A percentile compares a stretch with the other conserved stretches of the same genome.
phyloP scores from a whole-genome alignment of 805 yeast genomes.

The Zygosaccharomyces lentus region DNA sequence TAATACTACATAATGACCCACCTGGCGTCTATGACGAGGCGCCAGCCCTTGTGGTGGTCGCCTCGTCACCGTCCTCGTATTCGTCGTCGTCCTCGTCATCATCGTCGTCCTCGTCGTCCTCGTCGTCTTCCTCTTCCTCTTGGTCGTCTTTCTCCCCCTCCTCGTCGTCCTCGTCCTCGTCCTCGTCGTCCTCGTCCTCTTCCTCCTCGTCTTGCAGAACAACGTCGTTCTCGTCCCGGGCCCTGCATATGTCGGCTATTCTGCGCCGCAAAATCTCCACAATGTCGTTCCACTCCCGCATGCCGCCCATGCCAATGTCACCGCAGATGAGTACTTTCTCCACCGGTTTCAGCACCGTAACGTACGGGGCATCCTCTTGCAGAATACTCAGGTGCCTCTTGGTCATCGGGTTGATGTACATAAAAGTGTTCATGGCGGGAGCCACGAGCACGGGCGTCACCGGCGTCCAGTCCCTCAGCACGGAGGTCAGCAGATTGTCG shows the following conservation, averaged over 20 bases:
- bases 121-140: slow-evolving; percentile 22
- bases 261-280: slow-evolving; percentile 52
- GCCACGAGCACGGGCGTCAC: slow-evolving; percentile 68
- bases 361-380: slow-evolving; percentile 68
- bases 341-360: slow-evolving; percentile 70
- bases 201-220: slow-evolving; percentile 41
- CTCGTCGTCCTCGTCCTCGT: slow-evolving; percentile 41
- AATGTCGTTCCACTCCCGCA: slow-evolving; percentile 83
- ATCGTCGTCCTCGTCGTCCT: slow-evolving; percentile 6
- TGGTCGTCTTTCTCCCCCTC: slow-evolving; percentile 36
- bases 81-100: slow-evolving; percentile 15
- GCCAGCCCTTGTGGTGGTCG: background rate
- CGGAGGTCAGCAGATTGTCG: slow-evolving; percentile 69
- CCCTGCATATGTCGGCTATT: slow-evolving; percentile 28
- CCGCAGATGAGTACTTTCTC: slow-evolving; percentile 79
- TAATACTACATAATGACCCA: slow-evolving; percentile 4
- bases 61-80: slow-evolving; percentile 13
- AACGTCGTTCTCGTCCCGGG: slow-evolving; percentile 40
- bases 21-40: background rate
- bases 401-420: slow-evolving; percentile 76
- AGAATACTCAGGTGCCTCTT: slow-evolving; percentile 62
- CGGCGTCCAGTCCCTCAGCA: slow-evolving; percentile 75
- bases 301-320: slow-evolving; percentile 89
- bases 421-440: slow-evolving; percentile 84
- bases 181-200: slow-evolving; percentile 40